Percentiles rank a stretch among this genome's conserved stretches.
phyloP scores from a whole-genome alignment of 352 stramenopile species.

The Globisporangium yorkense region DNA sequence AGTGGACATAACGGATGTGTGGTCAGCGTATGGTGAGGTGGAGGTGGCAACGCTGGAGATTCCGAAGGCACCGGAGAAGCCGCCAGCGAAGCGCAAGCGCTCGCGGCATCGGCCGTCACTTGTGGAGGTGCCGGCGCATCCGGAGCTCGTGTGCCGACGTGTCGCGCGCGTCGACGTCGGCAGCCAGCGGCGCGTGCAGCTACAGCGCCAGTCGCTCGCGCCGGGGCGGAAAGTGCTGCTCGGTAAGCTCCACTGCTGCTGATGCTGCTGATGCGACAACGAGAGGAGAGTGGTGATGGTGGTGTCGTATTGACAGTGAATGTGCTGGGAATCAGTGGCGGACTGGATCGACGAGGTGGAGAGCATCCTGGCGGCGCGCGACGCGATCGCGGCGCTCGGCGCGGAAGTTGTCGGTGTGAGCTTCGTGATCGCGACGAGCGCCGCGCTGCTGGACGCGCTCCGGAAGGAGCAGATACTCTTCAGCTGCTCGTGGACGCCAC shows the following conservation, averaged over 20 bases:
- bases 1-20: background rate
- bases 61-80: background rate
- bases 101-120: background rate
- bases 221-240: constrained; percentile 1
- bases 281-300: background rate
- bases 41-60: background rate
- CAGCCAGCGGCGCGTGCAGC: background rate
- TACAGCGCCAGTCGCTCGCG: background rate
- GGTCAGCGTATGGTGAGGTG: background rate
- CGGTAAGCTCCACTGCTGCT: background rate
- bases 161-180: background rate
- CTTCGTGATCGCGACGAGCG: constrained; percentile 38
- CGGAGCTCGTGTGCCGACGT: background rate
- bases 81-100: background rate
- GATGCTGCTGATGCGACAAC: background rate
- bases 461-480: constrained; percentile 29
- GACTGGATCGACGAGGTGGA: constrained; percentile 57
- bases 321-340: constrained; percentile 14
- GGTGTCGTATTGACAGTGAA: no score
- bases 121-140: background rate
- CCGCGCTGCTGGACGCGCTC: constrained; percentile 28
- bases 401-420: constrained; percentile 44
- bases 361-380: constrained; percentile 30
- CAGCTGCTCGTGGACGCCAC: constrained; percentile 45
- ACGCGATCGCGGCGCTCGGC: constrained; percentile 31